These are phyloP conservation scores for Yarrowia bubula DNA, from an alignment of 805 yeast genomes.

Conservation along the genomic window DNA sequence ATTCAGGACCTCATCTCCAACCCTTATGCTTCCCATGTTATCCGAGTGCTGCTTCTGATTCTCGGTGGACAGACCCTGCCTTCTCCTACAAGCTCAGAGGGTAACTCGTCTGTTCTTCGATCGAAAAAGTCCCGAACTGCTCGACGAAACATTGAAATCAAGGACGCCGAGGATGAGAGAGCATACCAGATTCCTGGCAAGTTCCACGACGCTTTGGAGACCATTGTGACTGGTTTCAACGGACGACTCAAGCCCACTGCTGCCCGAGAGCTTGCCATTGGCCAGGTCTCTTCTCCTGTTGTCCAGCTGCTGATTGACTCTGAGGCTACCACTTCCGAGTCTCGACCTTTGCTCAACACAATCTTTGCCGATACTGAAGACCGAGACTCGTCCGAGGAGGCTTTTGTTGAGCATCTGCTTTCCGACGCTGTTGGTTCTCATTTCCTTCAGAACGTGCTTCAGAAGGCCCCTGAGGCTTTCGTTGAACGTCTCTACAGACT, in stretches of 20 bases:
- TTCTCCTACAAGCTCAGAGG: conserved; percentile 49
- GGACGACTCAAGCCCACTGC: conserved; percentile 43
- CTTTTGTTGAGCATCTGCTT: conserved; percentile 78
- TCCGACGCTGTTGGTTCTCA: conserved; percentile 93
- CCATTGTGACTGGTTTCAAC: conserved; percentile 37
- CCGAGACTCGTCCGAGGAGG: conserved; percentile 46
- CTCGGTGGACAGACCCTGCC: conserved; percentile 78
- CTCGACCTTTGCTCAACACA: conserved; percentile 57
- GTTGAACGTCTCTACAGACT: conserved; percentile 65
- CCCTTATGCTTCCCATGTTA: conserved; percentile 84
- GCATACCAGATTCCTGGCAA: conserved; percentile 68
- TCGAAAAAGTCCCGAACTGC: conserved; percentile 81
- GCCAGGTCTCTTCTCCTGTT: conserved; percentile 84
- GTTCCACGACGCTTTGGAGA: conserved; percentile 57
- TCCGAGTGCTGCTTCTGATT: conserved; percentile 68
- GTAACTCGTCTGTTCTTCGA: conserved; percentile 64
- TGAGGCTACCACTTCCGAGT: conserved; percentile 68
- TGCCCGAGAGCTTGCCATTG: conserved; percentile 72
- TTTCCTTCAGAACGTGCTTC: conserved; percentile 72
- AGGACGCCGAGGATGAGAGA: conserved; percentile 67
- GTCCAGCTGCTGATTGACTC: conserved; percentile 72
- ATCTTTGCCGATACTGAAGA: conserved; percentile 51
- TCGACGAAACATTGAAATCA: conserved; percentile 86
- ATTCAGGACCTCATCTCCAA: conserved; percentile 61
- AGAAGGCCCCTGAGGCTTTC: conserved; percentile 62